Percentiles rank a stretch among this genome's conserved stretches.
phyloP scores from a whole-genome alignment of 176 grass and related monocot species.

The Musa acuminata region DNA sequence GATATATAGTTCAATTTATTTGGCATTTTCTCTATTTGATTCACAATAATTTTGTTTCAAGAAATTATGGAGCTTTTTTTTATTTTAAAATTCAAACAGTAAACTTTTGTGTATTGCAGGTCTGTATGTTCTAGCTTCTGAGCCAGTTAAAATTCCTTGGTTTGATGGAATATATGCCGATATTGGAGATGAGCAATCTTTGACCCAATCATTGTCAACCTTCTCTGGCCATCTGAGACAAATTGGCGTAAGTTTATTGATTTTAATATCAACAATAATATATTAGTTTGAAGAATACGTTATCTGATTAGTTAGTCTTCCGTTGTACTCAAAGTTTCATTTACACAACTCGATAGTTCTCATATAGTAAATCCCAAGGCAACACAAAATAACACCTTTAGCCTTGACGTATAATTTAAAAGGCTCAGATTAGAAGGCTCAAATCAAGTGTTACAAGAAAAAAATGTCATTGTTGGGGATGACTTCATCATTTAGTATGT shows the following conservation, averaged over 20 bases:
- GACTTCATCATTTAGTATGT: no score
- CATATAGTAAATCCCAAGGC: no score
- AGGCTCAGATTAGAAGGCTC: no score
- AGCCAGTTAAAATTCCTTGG: constrained; percentile 83
- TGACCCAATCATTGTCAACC: constrained; percentile 67
- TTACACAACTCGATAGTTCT: no score
- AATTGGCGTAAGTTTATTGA: constrained; percentile 49
- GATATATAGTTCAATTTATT: not conserved
- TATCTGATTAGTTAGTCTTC: not conserved
- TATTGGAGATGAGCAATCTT: constrained; percentile 81
- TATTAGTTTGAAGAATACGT: constrained; percentile 7
- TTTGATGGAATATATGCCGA: constrained; percentile 78
- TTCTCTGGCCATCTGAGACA: constrained; percentile 77
- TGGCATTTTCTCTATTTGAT: not conserved
- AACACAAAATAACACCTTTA: no score
- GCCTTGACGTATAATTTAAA: no score
- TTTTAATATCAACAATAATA: constrained; percentile 9
- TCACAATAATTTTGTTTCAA: not conserved
- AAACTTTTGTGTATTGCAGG: constrained; percentile 27
- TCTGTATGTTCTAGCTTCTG: constrained; percentile 63
- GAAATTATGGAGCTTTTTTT: not conserved
- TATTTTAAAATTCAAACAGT: not conserved
- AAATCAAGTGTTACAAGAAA: no score
- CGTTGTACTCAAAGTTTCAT: not conserved
- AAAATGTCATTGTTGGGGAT: no score